These are phyloP conservation scores for Platanus orientalis DNA, from an alignment of 164 flowering plant species.

Conservation along the genomic window DNA sequence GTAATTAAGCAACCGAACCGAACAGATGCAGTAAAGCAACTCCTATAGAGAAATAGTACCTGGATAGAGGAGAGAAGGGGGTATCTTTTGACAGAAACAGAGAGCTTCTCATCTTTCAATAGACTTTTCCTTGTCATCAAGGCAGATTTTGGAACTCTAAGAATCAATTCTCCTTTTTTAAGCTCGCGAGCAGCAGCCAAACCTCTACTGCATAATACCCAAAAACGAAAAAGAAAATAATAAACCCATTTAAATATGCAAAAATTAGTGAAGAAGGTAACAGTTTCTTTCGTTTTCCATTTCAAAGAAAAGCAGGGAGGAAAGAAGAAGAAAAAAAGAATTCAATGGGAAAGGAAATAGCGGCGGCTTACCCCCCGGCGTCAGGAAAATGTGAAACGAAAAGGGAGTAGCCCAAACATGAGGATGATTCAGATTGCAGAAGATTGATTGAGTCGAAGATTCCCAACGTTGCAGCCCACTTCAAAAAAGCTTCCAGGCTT, in stretches of 20 bases:
- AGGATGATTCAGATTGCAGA: constrained; percentile 5
- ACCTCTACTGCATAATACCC: constrained; percentile 55
- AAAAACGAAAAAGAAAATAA: background rate
- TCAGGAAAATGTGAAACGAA: constrained; percentile 52
- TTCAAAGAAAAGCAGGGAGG: too few relatives aligned
- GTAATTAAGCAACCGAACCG: background rate
- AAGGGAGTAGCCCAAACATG: constrained; percentile 68
- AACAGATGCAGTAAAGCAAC: too few relatives aligned
- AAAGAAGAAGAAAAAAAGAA: background rate
- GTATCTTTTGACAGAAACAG: constrained; percentile 27
- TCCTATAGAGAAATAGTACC: constrained; percentile 26
- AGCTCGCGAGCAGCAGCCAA: constrained; percentile 63
- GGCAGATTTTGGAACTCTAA: constrained; percentile 66
- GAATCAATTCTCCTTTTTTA: constrained; percentile 56
- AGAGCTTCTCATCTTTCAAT: constrained; percentile 37
- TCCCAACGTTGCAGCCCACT: constrained; percentile 69
- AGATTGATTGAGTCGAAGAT: constrained; percentile 43
- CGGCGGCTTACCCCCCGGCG: constrained; percentile 62
- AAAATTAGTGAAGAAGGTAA: background rate
- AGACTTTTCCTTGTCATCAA: constrained; percentile 48
- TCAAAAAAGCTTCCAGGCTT: constrained; percentile 38
- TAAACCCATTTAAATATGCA: constrained; percentile 1
- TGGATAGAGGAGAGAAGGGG: constrained; percentile 58
- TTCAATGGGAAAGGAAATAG: background rate
- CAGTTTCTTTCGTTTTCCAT: background rate